phyloP scores from a whole-genome alignment of 139 green algal species.

The Picocystis salinarum region DNA sequence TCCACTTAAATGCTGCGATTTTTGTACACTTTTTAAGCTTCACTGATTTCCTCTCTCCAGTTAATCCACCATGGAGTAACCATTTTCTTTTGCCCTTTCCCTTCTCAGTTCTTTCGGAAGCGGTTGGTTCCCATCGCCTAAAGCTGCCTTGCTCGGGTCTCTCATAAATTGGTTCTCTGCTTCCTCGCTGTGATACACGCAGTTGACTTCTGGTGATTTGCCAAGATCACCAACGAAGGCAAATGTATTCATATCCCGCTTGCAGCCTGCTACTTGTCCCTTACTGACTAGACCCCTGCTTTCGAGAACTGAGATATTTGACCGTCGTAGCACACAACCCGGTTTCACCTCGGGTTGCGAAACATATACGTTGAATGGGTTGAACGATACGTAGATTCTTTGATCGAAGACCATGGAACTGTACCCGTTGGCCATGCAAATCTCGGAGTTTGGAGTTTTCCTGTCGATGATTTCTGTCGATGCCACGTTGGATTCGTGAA shows the following conservation, averaged over 20 bases:
- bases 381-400: slow-evolving; percentile 95
- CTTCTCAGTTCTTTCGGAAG: background rate
- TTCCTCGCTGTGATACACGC: slow-evolving; percentile 94
- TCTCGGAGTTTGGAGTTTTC: slow-evolving; percentile 77
- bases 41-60: no score
- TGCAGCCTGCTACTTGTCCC: slow-evolving; percentile 61
- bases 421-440: slow-evolving; percentile 87
- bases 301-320: slow-evolving; percentile 86
- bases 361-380: slow-evolving; percentile 53
- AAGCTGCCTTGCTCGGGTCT: slow-evolving; percentile 30
- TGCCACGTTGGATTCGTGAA: slow-evolving; percentile 67
- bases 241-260: slow-evolving; percentile 97
- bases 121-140: slow-evolving; percentile 29
- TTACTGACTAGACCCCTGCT: slow-evolving; percentile 55
- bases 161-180: slow-evolving; percentile 70
- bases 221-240: slow-evolving; percentile 91
- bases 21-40: no score
- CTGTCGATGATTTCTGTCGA: slow-evolving; percentile 84
- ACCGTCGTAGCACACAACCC: slow-evolving; percentile 79
- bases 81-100: no score
- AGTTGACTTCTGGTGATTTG: slow-evolving; percentile 37
- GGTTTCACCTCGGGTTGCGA: slow-evolving; percentile 90
- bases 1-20: no score
- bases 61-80: no score
- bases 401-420: slow-evolving; percentile 97